Conservation (phyloP, 495 filamentous ascomycete species). For the Arthonia radiata region DNA sequence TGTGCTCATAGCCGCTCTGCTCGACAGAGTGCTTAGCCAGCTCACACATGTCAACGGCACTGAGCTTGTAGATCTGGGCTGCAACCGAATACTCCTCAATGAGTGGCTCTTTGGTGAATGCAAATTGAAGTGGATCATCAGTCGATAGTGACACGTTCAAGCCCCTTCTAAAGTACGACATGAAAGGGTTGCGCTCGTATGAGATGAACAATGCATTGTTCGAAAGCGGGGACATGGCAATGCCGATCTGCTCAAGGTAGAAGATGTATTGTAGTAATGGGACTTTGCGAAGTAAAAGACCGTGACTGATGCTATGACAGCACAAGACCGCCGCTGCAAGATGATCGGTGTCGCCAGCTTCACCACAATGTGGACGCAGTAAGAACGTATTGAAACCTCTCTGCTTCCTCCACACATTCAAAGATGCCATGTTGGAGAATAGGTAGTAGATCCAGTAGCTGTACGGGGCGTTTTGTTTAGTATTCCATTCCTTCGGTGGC, state of each 20-base stretch:
- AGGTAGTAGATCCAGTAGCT: slow-evolving; percentile 98
- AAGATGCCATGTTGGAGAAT: slow-evolving; percentile 76
- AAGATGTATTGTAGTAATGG: slow-evolving; percentile 90
- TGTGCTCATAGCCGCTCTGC: slow-evolving; percentile 81
- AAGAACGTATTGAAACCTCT: slow-evolving; percentile 91
- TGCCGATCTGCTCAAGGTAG: slow-evolving; percentile 92
- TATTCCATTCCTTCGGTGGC: slow-evolving; percentile 63
- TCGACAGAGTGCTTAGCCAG: slow-evolving; percentile 83
- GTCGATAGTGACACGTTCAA: slow-evolving; percentile 91
- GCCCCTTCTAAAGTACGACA: slow-evolving; percentile 81
- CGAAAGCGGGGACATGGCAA: slow-evolving; percentile 94
- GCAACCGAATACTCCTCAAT: slow-evolving; percentile 97
- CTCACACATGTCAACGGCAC: slow-evolving; percentile 96
- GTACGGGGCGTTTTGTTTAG: slow-evolving; percentile 89
- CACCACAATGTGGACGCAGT: slow-evolving; percentile 82
- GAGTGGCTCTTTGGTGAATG: slow-evolving; percentile 91
- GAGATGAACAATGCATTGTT: slow-evolving; percentile 95
- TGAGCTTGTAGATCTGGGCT: slow-evolving; percentile 94
- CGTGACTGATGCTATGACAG: slow-evolving; percentile 94
- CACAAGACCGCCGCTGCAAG: slow-evolving; percentile 76
- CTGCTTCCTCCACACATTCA: slow-evolving; percentile 75
- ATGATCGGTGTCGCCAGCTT: slow-evolving; percentile 92
- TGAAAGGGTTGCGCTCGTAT: slow-evolving; percentile 90
- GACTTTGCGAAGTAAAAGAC: slow-evolving; percentile 76
- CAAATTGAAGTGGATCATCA: slow-evolving; percentile 92